Base-by-base conservation (phyloP, 139 green algal genomes). In the Chlorella vulgaris region DNA sequence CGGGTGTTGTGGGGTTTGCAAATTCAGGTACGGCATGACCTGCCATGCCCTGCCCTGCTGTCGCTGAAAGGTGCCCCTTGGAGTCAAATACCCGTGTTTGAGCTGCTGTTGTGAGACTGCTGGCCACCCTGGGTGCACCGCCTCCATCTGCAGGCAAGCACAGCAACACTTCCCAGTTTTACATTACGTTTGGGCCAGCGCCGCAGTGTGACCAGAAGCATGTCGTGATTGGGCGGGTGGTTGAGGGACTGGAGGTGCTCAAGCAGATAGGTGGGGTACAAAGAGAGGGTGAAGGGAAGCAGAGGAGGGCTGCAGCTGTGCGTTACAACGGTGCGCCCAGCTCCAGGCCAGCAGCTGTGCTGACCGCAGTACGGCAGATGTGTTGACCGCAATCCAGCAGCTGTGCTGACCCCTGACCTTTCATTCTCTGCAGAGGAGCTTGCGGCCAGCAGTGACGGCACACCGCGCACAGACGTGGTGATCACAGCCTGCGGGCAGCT, bases 81-180 rank as follows among this genome's bases (percentile, higher is more conserved):
- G n/a, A n/a, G n/a, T n/a, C n/a, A n/a, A n/a, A n/a, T n/a, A n/a
- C n/a, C n/a, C n/a, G n/a, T n/a, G n/a, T n/a, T n/a, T n/a, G n/a
- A n/a, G n/a, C n/a, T n/a, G n/a, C n/a, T n/a, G n/a, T n/a, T n/a
- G n/a, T n/a, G n/a, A n/a, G n/a, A n/a, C n/a, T n/a, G n/a, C n/a
- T n/a, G n/a, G n/a, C 21, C 55, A 65, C 55, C 21, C 5, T n/a
- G n/a, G n/a, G n/a, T 65, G 55, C 55, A 8, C 1, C 1, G 29
- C 2, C 29, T 22, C 6, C 21, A 4, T 21, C 69, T 71, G 85
- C 68, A 5, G 93, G 94, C n/a, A 96, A 97, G 73, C 95, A 98
- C 90, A 92, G 75, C 62, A 98, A 98, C 88, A 94, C 87, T 21
- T 82, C 50, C 7, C 93, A 97, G 83, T 98, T 98, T 74, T 98